phyloP scores from a whole-genome alignment of 345 rosid genomes.

The Sisymbrium irio region DNA sequence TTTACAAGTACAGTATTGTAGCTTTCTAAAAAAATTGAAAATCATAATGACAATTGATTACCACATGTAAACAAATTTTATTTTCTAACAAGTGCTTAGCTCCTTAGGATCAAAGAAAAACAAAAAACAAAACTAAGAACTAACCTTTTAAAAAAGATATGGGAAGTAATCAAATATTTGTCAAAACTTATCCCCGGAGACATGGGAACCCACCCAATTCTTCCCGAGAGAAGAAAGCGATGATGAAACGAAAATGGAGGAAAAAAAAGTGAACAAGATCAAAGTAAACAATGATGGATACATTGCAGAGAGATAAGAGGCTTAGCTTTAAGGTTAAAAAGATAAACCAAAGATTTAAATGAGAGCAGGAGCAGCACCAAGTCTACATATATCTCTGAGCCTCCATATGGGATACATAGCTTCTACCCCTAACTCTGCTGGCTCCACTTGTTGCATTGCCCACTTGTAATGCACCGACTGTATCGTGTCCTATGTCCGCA shows the following conservation, averaged over 20 bases:
- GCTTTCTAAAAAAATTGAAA: background rate
- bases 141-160: background rate
- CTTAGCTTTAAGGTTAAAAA: background rate
- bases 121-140: background rate
- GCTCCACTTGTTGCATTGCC: slow-evolving; percentile 95
- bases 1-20: background rate
- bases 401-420: slow-evolving; percentile 87
- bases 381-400: slow-evolving; percentile 70
- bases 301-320: slow-evolving; percentile 10
- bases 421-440: slow-evolving; percentile 83
- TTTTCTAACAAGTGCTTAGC: background rate
- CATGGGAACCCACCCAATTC: slow-evolving; percentile 8
- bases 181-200: slow-evolving; percentile 21
- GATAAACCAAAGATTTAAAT: slow-evolving; percentile 38
- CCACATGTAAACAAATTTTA: background rate
- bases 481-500: slow-evolving; percentile 66
- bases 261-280: background rate
- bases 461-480: slow-evolving; percentile 73
- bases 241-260: background rate
- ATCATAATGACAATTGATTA: background rate
- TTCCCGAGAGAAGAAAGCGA: background rate
- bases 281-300: background rate
- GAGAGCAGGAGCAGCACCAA: slow-evolving; percentile 79
- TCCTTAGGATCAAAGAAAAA: background rate
- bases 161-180: slow-evolving; percentile 10